Evolutionary conservation across 345 rosid genomes (phyloP), one percentile per base, ranked within the genome.

Genomic region (Gossypium rotundifolium): DNA sequence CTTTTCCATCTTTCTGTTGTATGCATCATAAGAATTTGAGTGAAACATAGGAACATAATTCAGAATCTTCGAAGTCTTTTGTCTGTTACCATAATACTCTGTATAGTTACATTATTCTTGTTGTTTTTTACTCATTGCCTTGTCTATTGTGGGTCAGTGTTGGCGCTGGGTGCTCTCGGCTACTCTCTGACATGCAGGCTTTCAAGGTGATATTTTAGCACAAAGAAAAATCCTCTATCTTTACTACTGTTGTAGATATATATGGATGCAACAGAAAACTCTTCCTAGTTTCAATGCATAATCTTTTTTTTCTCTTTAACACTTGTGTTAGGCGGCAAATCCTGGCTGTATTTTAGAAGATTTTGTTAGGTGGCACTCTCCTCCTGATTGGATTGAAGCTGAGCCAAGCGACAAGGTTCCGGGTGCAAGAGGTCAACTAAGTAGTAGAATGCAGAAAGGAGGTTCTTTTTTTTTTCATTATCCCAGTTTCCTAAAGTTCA

Each of bases 311-410:
- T 44, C 23, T 62, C 18, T 59, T 16, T 75, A 33, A 38, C 9
- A 53, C 17, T 59, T 67, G 55, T 74, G 6, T 55, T 74, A 95
- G 99, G 99, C 98, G 79, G 98, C 99, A 79, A 95, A 95, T 86
- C 99, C 99, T 79, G 97, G 98, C 11, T 92, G 99, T 88, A 85
- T 88, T 64, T 84, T 95, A 63, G 99, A 95, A 84, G 99, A 95
- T 86, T 95, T 95, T 88, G 97, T 95, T 71, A 86, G 99, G 84
- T 95, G 99, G 99, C 94, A 93, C 77, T 95, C 98, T 74, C 99
- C 99, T 52, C 99, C 99, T 54, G 99, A 95, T 86, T 95, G 99
- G 99, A 84, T 89, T 54, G 94, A 88, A 76, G 73, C 70, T 81
- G 95, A 84, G 75, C 78, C 77, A 67, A 69, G 69, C 48, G 78